Evolutionary conservation across 75 land plant species (phyloP), one percentile per base, ranked within the genome.

Genomic region (Cryptomeria japonica): DNA sequence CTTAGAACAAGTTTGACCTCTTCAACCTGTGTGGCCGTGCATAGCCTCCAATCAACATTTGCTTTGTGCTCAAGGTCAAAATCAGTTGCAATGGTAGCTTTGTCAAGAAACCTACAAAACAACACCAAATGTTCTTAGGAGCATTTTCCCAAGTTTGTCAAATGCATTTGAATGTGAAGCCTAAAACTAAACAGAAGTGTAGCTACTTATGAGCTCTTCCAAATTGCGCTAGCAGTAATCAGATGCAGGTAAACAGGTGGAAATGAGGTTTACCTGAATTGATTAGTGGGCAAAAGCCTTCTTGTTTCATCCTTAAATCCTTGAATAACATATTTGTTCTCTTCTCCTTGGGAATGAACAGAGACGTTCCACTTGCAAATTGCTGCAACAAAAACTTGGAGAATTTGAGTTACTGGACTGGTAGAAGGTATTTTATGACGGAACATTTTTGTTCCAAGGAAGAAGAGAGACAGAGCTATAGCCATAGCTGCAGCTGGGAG

Each of bases 331-430:
- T 34, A 31, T 34, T 12, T 11, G 2, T 75, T 34, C 9, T 3
- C 9, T 34, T 85, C 64, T 84, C 88, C 46, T 53, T 64, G 37
- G 34, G 86, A 53, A 51, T 56, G 38, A 72, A 31, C 13, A 55
- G 86, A 37, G 25, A 91, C 86, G 14, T 58, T 34, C 86, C 44
- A 42, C 34, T 92, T 92, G 37, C 41, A 64, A 5, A 88, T 16
- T 18, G 92, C 75, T 31, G 90, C 90, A 51, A 86, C 75, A 49
- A 92, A 7, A 28, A 92, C 90, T 32, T 86, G 87, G 42, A 82
- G 78, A 8, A 92, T 91, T 53, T 85, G 87, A 37, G 90, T 92
- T 14, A 92, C 64, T 9, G 93, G 92, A 75, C 92, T 92, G 18
- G 88, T 86, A 2, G 86, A 76, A 31, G 88, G 86, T 37, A 85